Base-by-base conservation (phyloP, 495 filamentous ascomycete genomes). In the Wilcoxina mikolae region DNA sequence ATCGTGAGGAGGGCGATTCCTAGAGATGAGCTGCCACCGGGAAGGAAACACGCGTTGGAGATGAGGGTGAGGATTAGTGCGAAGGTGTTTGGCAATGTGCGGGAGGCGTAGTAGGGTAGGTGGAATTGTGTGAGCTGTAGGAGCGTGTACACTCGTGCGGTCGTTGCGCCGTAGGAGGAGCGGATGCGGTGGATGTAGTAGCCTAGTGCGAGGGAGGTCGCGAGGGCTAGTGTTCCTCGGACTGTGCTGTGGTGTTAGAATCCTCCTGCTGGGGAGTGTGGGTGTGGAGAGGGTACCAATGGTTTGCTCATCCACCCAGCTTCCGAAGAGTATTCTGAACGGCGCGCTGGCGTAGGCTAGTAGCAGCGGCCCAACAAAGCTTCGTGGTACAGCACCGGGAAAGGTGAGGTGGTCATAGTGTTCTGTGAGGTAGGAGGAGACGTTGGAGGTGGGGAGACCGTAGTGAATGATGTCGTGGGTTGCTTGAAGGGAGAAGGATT, bases 401-500 rank as follows among this genome's bases (percentile, higher is more conserved):
- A 96, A 99, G 22, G 75, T 76, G 59, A 93, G 82, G 70, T 99
- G 91, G 60, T 99, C 91, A 73, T 90, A 99, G 29, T 78, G 66
- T 20, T 68, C 65, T 2, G 67, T 71, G 25, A 83, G 69, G 11
- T 69, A 67, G 1, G 69, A 58, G n/a, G 71, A 56, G 23, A 77
- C 60, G 62, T 84, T 70, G 18, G 56, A 65, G 5, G 68, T 75
- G 0, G 88, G 82, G 27, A 88, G 77, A 1, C 87, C 85, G 68
- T 88, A 87, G 2, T 74, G 76, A 15, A 91, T 65, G 29, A 96
- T 83, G 65, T 99, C 91, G 68, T 96, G 93, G 4, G 81, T 80
- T 0, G 91, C 91, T 66, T 99, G 91, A 50, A 96, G 79, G 60
- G 94, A 94, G 76, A 99, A 99, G 0, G 89, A 95, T 70, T 99